phyloP scores from a whole-genome alignment of 2,329 filamentous ascomycete species.

The Fusarium sp. region DNA sequence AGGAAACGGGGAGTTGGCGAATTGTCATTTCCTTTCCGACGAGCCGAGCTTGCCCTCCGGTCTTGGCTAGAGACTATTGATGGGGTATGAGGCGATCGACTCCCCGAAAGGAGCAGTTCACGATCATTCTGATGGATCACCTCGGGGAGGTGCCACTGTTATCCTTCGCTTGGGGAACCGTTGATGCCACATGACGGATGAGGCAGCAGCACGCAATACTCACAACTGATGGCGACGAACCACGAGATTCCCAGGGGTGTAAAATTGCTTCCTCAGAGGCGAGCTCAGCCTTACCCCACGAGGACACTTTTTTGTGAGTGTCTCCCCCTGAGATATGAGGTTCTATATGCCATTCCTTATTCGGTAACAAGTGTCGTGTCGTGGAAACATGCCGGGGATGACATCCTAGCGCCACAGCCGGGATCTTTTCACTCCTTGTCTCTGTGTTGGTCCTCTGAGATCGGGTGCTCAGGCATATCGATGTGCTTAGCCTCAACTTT shows the following conservation, averaged over 20 bases:
- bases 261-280: background rate
- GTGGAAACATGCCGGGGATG: background rate
- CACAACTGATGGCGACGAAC: background rate
- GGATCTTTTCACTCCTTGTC: background rate
- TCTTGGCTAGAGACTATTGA: slow-evolving; percentile 13
- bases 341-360: background rate
- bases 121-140: slow-evolving; percentile 1
- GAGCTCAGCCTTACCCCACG: slow-evolving; percentile 8
- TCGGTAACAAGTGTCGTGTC: background rate
- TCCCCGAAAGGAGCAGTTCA: slow-evolving; percentile 23
- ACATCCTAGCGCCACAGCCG: background rate
- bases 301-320: background rate
- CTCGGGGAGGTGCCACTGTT: background rate
- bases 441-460: background rate
- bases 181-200: background rate
- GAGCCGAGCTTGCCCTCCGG: background rate
- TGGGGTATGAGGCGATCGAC: slow-evolving; percentile 21
- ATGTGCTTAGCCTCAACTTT: background rate
- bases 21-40: background rate
- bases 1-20: background rate
- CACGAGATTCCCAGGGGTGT: background rate
- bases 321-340: background rate
- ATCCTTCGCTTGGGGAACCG: background rate
- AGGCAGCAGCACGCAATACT: slow-evolving; percentile 5
- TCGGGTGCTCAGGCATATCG: background rate